These are phyloP conservation scores for Curvularia hawaiiensis DNA, from an alignment of 2,329 filamentous ascomycete species.

Conservation along the genomic window DNA sequence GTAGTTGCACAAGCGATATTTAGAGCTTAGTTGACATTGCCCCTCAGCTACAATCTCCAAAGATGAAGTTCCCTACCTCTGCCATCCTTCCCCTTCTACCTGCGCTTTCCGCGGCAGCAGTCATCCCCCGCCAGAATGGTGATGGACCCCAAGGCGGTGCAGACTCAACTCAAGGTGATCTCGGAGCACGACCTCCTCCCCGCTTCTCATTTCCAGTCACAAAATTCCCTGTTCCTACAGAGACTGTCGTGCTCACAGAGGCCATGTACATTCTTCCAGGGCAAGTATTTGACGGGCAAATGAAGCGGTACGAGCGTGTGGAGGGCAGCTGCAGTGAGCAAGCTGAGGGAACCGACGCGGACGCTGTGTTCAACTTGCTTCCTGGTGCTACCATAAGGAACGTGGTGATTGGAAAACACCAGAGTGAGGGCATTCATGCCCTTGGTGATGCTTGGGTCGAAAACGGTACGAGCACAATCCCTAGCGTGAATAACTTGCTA, in stretches of 20 bases:
- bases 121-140: constrained; percentile 27
- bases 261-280: constrained; percentile 33
- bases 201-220: constrained; percentile 30
- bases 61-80: constrained; percentile 29
- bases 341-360: constrained; percentile 33
- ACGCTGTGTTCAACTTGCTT: constrained; percentile 33
- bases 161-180: constrained; percentile 31
- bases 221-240: constrained; percentile 30
- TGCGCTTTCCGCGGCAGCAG: constrained; percentile 26
- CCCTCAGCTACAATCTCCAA: not conserved
- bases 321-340: constrained; percentile 34
- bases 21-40: constrained; percentile 4
- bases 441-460: constrained; percentile 37
- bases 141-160: constrained; percentile 29
- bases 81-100: constrained; percentile 28
- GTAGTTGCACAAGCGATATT: not conserved
- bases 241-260: constrained; percentile 33
- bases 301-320: constrained; percentile 34
- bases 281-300: constrained; percentile 32
- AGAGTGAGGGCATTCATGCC: constrained; percentile 33
- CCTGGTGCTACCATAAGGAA: constrained; percentile 30
- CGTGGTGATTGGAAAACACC: constrained; percentile 34
- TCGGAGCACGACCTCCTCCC: constrained; percentile 27
- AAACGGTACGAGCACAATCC: constrained; percentile 14
- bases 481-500: not conserved